Conservation (phyloP, 345 rosid species). For the Zanthoxylum bungeanum region DNA sequence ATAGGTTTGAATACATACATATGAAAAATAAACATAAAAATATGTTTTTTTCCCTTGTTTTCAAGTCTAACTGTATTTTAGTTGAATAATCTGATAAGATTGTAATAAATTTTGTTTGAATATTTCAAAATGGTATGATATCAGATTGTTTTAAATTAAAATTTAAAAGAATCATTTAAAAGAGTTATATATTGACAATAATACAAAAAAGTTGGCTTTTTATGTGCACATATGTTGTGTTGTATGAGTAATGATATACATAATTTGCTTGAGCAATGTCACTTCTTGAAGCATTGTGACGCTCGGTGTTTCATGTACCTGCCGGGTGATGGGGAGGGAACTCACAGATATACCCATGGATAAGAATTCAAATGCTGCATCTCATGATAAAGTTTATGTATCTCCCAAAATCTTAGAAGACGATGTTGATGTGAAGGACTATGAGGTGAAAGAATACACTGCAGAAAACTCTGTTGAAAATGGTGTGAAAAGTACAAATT, state of each 20-base stretch:
- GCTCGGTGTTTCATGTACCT: neutral
- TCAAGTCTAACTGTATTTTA: no score
- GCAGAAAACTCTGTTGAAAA: conserved; percentile 34
- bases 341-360: conserved; percentile 56
- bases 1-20: neutral
- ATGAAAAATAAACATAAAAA: no score
- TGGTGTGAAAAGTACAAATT: conserved; percentile 36
- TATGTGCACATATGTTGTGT: neutral
- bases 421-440: conserved; percentile 36
- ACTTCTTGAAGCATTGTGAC: conserved; percentile 14
- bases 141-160: no score
- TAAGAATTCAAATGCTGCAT: conserved; percentile 38
- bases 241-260: no score
- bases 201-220: no score
- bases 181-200: no score
- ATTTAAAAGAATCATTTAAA: no score
- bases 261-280: neutral
- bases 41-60: neutral
- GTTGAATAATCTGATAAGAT: no score
- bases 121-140: no score
- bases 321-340: conserved; percentile 85
- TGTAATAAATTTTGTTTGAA: no score
- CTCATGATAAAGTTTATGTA: conserved; percentile 39
- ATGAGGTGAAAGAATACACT: conserved; percentile 56
- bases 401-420: conserved; percentile 50